Evolutionary conservation across 805 yeast genomes (phyloP).

Genomic region (Lipomyces yamadae): DNA sequence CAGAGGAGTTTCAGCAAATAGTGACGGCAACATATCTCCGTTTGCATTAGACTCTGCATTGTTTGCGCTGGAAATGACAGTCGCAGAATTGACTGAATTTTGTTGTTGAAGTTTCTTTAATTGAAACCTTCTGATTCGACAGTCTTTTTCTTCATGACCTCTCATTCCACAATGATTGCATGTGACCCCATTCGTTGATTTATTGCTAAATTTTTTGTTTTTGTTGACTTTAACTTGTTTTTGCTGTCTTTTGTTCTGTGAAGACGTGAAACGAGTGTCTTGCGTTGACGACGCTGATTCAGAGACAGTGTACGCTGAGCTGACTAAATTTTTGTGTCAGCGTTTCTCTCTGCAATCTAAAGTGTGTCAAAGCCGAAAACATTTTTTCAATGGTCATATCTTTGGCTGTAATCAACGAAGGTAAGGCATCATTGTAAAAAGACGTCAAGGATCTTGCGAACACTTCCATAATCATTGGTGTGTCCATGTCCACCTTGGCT

Average conservation of each 20-base stretch:
- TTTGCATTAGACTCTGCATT: too few species aligned
- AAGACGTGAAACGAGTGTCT: too few species aligned
- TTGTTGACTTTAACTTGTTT: too few species aligned
- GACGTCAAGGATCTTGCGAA: background rate
- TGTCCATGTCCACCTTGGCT: background rate
- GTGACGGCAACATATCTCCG: too few species aligned
- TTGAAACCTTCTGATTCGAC: background rate
- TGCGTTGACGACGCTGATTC: too few species aligned
- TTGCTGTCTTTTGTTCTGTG: too few species aligned
- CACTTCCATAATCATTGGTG: background rate
- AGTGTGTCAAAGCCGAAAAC: background rate
- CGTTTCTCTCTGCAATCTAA: background rate
- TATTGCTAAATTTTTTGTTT: too few species aligned
- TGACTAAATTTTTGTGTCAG: background rate
- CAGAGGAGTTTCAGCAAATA: too few species aligned
- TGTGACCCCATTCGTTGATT: background rate
- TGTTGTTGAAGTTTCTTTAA: background rate
- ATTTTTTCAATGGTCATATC: background rate
- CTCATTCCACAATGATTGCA: background rate
- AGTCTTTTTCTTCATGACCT: background rate
- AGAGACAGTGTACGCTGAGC: background rate
- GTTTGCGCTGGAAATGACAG: too few species aligned
- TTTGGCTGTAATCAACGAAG: background rate
- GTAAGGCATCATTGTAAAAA: background rate
- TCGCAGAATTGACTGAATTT: background rate